phyloP scores from a whole-genome alignment of 495 filamentous ascomycete species.

The Neurospora pannonica region DNA sequence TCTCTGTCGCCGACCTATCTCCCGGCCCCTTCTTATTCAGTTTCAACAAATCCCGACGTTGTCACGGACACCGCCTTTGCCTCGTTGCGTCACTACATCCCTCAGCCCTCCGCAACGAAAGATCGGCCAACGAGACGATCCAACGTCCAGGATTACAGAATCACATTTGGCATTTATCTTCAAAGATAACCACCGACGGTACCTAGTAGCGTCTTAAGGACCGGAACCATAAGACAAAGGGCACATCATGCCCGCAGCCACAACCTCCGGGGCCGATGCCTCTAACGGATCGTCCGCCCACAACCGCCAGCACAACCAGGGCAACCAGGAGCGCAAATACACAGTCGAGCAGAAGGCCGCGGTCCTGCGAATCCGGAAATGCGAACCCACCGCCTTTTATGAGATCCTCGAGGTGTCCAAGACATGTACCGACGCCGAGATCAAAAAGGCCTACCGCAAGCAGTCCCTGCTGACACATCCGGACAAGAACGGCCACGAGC shows the following conservation, averaged over 20 bases:
- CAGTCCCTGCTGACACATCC: constrained; percentile 83
- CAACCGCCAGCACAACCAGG: constrained; percentile 82
- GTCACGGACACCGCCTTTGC: neutral
- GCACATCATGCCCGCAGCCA: constrained; percentile 62
- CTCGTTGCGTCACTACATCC: neutral
- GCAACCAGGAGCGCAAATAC: constrained; percentile 81
- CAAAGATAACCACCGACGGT: neutral
- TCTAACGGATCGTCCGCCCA: constrained; percentile 51
- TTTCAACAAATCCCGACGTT: neutral
- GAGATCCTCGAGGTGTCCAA: constrained; percentile 63
- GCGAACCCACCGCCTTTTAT: constrained; percentile 80
- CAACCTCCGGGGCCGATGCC: constrained; percentile 63
- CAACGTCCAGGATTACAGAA: neutral
- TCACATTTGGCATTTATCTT: neutral
- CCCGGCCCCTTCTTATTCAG: neutral
- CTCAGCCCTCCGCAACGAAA: neutral
- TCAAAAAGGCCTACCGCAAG: constrained; percentile 95
- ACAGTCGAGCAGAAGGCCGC: constrained; percentile 85
- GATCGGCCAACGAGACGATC: neutral
- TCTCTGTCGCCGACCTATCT: neutral
- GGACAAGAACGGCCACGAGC: constrained; percentile 96
- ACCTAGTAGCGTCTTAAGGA: neutral
- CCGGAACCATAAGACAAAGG: neutral
- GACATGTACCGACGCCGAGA: constrained; percentile 63
- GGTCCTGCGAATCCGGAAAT: constrained; percentile 77